phyloP scores from a whole-genome alignment of 495 filamentous ascomycete genomes.

The Lepidopterella palustris region DNA sequence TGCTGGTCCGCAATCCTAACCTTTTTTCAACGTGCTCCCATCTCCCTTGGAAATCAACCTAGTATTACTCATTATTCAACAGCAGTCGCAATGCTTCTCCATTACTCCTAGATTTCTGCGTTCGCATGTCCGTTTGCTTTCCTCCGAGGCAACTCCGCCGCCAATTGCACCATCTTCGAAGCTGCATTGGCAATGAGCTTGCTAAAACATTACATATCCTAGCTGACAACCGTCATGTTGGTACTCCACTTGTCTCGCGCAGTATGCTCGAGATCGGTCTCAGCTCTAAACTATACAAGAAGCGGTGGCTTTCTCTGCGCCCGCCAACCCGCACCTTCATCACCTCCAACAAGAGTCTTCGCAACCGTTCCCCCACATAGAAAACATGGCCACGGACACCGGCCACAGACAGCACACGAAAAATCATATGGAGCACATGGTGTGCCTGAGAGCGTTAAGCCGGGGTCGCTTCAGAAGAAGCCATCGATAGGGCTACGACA shows the following conservation, averaged over 20 bases:
- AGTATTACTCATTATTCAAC: no score
- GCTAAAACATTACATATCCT: not conserved
- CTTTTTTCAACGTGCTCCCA: no score
- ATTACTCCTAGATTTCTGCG: no score
- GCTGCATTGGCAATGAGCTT: not conserved
- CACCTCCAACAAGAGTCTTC: conserved; percentile 28
- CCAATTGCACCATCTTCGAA: not conserved
- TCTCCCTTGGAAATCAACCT: no score
- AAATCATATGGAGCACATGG: conserved; percentile 6
- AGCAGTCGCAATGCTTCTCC: no score
- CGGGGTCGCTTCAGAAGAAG: conserved; percentile 30
- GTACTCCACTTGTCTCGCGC: conserved; percentile 13
- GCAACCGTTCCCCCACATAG: conserved; percentile 33
- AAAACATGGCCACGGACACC: conserved; percentile 33
- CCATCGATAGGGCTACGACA: conserved; percentile 34
- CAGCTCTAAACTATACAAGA: conserved; percentile 5
- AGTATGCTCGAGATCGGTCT: conserved; percentile 1
- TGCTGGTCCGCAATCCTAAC: no score
- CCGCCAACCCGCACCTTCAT: not conserved
- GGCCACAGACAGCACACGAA: conserved; percentile 16
- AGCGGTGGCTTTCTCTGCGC: not conserved
- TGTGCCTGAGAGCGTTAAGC: conserved; percentile 14
- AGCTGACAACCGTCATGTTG: conserved; percentile 11
- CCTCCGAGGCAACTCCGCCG: not conserved
- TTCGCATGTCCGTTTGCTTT: no score